A percentile compares a stretch with the other conserved stretches of the same genome.
Evolutionary conservation across 306 rosid genomes (phyloP).

Genomic region (Prunus mongolica): DNA sequence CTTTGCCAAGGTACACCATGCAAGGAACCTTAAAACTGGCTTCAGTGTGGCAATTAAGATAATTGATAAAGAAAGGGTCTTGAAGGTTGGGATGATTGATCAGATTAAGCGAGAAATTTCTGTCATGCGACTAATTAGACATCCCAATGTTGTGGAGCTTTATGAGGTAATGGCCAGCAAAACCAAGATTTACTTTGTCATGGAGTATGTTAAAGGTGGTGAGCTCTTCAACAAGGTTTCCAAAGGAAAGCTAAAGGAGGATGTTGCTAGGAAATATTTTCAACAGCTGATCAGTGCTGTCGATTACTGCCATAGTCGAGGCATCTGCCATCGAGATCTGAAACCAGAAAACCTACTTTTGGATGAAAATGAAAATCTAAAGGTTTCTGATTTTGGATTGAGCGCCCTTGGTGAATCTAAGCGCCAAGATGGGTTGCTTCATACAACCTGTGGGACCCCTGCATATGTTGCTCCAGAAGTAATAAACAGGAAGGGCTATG

Average conservation of each 20-base stretch:
- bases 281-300: conserved; percentile 89
- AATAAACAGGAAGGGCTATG: conserved; percentile 81
- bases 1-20: conserved; percentile 94
- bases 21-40: conserved; percentile 68
- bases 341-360: conserved; percentile 90
- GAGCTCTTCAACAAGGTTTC: conserved; percentile 85
- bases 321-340: conserved; percentile 79
- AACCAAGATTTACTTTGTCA: conserved; percentile 87
- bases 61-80: conserved; percentile 71
- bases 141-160: conserved; percentile 87
- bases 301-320: conserved; percentile 93
- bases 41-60: conserved; percentile 78
- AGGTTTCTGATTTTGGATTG: conserved; percentile 91
- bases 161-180: conserved; percentile 96
- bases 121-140: conserved; percentile 72
- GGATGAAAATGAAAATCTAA: conserved; percentile 86
- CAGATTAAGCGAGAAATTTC: conserved; percentile 94
- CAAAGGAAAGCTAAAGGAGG: conserved; percentile 86
- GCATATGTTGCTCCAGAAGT: conserved; percentile 96
- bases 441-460: conserved; percentile 96
- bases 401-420: conserved; percentile 79
- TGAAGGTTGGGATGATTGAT: conserved; percentile 85
- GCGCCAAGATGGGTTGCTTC: conserved; percentile 87
- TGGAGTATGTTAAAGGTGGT: conserved; percentile 91
- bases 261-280: conserved; percentile 71